Evolutionary conservation across 306 rosid genomes (phyloP).

Genomic region (Bauhinia variegata): DNA sequence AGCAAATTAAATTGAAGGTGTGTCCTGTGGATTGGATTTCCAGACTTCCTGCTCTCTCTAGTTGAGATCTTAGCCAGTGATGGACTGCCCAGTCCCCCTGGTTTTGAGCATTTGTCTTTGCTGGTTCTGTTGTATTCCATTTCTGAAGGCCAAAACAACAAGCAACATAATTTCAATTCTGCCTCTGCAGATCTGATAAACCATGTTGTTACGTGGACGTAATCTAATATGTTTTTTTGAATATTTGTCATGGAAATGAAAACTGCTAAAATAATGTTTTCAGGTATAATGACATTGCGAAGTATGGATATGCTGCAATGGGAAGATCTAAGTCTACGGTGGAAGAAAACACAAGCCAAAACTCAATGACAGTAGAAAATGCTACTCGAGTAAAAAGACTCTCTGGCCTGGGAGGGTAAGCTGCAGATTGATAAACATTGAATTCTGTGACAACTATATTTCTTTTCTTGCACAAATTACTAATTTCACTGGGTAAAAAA

Average conservation of each 20-base stretch:
- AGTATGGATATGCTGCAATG: constrained; percentile 84
- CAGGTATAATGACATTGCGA: constrained; percentile 97
- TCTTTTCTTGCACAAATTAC: constrained; percentile 23
- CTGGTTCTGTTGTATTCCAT: no score
- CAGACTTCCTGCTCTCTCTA: no score
- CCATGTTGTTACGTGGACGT: neutral
- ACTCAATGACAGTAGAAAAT: constrained; percentile 41
- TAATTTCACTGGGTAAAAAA: constrained; percentile 21
- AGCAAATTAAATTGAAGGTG: no score
- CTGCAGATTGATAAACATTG: constrained; percentile 35
- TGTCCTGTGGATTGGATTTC: no score
- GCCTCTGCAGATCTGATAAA: constrained; percentile 5
- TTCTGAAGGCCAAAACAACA: neutral
- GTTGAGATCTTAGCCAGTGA: no score
- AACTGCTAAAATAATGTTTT: constrained; percentile 29
- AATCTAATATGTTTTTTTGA: constrained; percentile 7
- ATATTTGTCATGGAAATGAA: constrained; percentile 11
- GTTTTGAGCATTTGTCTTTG: no score
- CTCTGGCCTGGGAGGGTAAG: constrained; percentile 82
- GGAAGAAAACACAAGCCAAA: constrained; percentile 50
- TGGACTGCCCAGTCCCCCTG: no score
- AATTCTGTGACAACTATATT: constrained; percentile 12
- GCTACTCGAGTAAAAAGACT: constrained; percentile 49
- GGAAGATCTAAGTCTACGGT: constrained; percentile 53
- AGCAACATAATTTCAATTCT: neutral